A percentile compares a stretch with the other conserved stretches of the same genome.
These are phyloP conservation scores for Castanospermum australe DNA, from an alignment of 306 rosid genomes.

Conservation along the genomic window DNA sequence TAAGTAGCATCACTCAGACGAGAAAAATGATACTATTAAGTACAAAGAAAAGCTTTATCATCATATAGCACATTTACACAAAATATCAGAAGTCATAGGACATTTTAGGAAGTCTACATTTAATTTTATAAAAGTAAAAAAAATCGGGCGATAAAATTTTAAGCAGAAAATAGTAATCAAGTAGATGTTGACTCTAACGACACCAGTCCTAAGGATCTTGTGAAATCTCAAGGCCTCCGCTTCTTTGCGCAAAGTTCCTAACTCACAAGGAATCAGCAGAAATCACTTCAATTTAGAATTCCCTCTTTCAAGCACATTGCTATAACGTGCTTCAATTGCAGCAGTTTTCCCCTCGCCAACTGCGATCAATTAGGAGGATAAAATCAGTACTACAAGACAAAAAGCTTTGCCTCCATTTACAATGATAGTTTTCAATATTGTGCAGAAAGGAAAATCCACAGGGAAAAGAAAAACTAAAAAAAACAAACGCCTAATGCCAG, in stretches of 20 bases:
- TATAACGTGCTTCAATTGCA: slow-evolving; percentile 65
- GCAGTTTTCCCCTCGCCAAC: slow-evolving; percentile 72
- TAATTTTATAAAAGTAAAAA: background rate
- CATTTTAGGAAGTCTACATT: background rate
- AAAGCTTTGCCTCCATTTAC: background rate
- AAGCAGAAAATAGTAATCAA: background rate
- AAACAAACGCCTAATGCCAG: background rate
- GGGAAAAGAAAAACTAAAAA: background rate
- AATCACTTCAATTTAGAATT: slow-evolving; percentile 40
- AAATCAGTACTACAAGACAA: slow-evolving; percentile 21
- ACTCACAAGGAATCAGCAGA: slow-evolving; percentile 29
- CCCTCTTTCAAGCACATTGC: slow-evolving; percentile 75
- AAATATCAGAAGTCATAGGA: background rate
- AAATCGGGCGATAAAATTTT: background rate
- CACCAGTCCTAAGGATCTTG: slow-evolving; percentile 9
- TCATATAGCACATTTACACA: background rate
- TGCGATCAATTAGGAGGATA: slow-evolving; percentile 43
- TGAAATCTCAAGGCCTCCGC: slow-evolving; percentile 18
- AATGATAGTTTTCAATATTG: background rate
- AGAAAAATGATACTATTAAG: slow-evolving; percentile 3
- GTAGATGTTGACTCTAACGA: background rate
- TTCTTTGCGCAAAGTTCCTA: slow-evolving; percentile 10
- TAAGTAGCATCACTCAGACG: slow-evolving; percentile 15
- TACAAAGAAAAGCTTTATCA: background rate
- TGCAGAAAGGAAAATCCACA: background rate